These are phyloP conservation scores for Leishmania turanica DNA, from an alignment of 208 protist genomes.

Conservation along the genomic window DNA sequence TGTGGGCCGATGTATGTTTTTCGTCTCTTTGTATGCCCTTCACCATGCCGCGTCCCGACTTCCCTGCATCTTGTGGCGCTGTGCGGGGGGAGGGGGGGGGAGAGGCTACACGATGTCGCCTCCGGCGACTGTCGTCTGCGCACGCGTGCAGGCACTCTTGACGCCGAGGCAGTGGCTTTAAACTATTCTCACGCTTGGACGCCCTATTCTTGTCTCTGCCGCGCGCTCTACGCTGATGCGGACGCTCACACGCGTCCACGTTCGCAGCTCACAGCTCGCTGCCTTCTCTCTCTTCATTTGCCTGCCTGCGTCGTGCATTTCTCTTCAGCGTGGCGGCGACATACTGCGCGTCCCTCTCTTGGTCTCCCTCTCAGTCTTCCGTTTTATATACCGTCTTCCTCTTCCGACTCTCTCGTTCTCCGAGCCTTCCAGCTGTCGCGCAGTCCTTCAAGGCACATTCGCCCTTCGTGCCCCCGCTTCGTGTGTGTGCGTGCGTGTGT, in stretches of 20 bases:
- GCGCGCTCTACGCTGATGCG: not conserved
- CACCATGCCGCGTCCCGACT: not conserved
- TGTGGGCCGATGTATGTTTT: not conserved
- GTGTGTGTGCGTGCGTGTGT: not conserved
- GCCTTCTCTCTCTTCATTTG: slow-evolving; percentile 20
- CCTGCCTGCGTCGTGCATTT: not conserved
- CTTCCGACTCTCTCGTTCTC: not conserved
- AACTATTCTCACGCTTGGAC: not conserved
- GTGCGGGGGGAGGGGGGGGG: not conserved
- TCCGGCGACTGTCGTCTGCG: not conserved
- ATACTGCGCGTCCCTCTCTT: slow-evolving; percentile 7
- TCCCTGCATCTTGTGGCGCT: not conserved
- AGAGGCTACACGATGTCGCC: not conserved
- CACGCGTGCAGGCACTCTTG: not conserved
- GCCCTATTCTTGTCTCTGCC: not conserved
- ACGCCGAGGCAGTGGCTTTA: not conserved
- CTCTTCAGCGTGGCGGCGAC: not conserved
- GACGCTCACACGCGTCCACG: slow-evolving; percentile 7
- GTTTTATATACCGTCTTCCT: slow-evolving; percentile 8
- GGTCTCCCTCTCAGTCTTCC: slow-evolving; percentile 10
- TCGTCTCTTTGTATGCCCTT: not conserved
- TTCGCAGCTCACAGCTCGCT: slow-evolving; percentile 1
- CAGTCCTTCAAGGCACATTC: not conserved
- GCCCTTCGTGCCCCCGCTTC: not conserved
- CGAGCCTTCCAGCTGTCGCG: not conserved